These are phyloP conservation scores for Truncatella angustata DNA, from an alignment of 2,329 filamentous ascomycete genomes.

Conservation along the genomic window DNA sequence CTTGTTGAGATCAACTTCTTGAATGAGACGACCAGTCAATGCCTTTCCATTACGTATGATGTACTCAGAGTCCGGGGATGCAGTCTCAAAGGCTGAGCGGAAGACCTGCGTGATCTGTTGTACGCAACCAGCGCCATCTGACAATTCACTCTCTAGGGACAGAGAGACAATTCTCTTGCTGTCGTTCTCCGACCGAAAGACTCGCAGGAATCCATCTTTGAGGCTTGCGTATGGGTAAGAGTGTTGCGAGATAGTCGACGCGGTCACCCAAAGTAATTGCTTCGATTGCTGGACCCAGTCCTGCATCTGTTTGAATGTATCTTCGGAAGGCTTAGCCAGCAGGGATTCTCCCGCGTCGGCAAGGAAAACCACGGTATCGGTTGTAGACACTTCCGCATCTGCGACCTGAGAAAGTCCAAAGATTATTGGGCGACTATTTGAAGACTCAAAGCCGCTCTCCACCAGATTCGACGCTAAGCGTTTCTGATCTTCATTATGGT, in stretches of 20 bases:
- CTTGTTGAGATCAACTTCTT: neutral
- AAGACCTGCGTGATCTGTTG: neutral
- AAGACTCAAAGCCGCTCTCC: no score
- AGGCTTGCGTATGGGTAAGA: slow-evolving; percentile 15
- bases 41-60: neutral
- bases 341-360: no score
- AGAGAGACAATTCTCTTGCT: slow-evolving; percentile 22
- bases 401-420: no score
- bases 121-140: neutral
- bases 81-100: neutral
- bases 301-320: slow-evolving; percentile 17
- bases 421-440: no score
- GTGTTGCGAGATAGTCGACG: slow-evolving; percentile 12
- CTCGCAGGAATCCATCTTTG: slow-evolving; percentile 24
- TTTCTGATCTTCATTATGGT: neutral
- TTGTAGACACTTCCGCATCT: no score
- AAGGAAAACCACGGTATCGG: no score
- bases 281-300: slow-evolving; percentile 15
- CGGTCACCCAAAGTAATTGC: slow-evolving; percentile 26
- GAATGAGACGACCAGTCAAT: neutral
- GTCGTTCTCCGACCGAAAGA: slow-evolving; percentile 22
- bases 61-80: neutral
- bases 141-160: slow-evolving; percentile 14
- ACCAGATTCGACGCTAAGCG: no score
- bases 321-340: no score